Conservation (phyloP, 768 basidiomycete genomes). For the Boletus pseudopeckii region DNA sequence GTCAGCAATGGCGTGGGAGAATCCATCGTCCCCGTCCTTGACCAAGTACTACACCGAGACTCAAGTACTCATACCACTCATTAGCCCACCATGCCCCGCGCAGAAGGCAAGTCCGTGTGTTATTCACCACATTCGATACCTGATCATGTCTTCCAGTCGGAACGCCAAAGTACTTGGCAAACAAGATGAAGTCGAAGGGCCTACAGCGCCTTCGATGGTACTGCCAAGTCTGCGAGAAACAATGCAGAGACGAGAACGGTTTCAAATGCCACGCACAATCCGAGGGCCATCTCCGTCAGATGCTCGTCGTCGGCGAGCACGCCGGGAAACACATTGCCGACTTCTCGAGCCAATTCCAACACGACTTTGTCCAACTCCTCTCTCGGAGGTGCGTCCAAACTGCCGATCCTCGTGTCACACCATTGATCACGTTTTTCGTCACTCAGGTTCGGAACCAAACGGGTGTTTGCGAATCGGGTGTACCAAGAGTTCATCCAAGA, state of each 20-base stretch:
- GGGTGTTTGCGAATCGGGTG: slow-evolving; percentile 90
- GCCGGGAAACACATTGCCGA: slow-evolving; percentile 89
- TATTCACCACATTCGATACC: neutral
- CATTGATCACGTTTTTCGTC: neutral
- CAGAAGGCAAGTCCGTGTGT: slow-evolving; percentile 55
- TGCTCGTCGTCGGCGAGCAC: slow-evolving; percentile 95
- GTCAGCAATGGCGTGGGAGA: slow-evolving; percentile 16
- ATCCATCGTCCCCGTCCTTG: neutral
- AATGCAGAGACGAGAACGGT: slow-evolving; percentile 98
- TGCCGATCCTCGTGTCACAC: no score
- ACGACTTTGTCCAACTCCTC: slow-evolving; percentile 86
- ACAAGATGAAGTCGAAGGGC: slow-evolving; percentile 97
- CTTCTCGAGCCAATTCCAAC: slow-evolving; percentile 86
- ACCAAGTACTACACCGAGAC: neutral
- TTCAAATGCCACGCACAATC: slow-evolving; percentile 94
- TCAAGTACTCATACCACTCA: neutral
- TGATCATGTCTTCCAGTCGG: slow-evolving; percentile 51
- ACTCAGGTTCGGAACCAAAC: slow-evolving; percentile 84
- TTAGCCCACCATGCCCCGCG: slow-evolving; percentile 65
- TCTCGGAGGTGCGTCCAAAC: slow-evolving; percentile 62
- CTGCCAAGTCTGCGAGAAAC: slow-evolving; percentile 99
- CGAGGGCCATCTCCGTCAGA: slow-evolving; percentile 90
- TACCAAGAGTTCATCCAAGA: slow-evolving; percentile 98
- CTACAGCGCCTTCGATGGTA: slow-evolving; percentile 96
- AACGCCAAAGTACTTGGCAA: slow-evolving; percentile 86